A percentile compares a stretch with the other conserved stretches of the same genome.
phyloP scores from a whole-genome alignment of 2,329 filamentous ascomycete genomes.

The Botrytis galanthina region DNA sequence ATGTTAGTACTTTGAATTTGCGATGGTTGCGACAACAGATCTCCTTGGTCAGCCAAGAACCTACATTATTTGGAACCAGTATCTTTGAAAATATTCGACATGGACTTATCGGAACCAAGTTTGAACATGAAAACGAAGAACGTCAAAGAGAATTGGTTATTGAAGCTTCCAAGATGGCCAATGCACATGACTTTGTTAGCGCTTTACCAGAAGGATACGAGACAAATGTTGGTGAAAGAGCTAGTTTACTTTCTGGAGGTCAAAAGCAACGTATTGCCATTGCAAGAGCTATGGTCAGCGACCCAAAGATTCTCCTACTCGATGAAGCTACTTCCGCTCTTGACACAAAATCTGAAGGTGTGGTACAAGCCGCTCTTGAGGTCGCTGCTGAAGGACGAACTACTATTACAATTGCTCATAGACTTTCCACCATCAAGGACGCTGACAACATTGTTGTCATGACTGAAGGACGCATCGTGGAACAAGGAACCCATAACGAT shows the following conservation, averaged over 20 bases:
- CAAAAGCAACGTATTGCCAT: constrained; percentile 98
- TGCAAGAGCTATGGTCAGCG: constrained; percentile 82
- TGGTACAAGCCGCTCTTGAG: constrained; percentile 90
- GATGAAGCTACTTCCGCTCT: constrained; percentile 94
- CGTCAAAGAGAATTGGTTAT: constrained; percentile 69
- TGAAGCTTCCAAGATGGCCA: constrained; percentile 83
- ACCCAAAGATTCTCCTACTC: constrained; percentile 87
- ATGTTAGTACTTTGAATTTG: constrained; percentile 79
- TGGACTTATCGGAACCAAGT: constrained; percentile 80
- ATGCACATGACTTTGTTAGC: constrained; percentile 89
- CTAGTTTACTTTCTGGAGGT: constrained; percentile 87
- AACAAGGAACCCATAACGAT: constrained; percentile 85
- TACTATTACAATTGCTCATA: constrained; percentile 94
- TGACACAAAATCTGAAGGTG: constrained; percentile 90
- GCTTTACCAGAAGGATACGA: constrained; percentile 83
- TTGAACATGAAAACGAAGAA: constrained; percentile 66
- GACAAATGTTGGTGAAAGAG: constrained; percentile 92
- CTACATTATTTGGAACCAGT: constrained; percentile 82
- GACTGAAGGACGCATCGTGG: constrained; percentile 78
- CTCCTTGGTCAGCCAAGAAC: constrained; percentile 89
- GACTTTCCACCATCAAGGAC: constrained; percentile 88
- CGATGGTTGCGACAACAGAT: constrained; percentile 91
- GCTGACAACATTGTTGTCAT: constrained; percentile 97
- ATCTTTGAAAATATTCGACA: constrained; percentile 90
- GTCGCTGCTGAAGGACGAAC: constrained; percentile 82